Evolutionary conservation across 495 filamentous ascomycete genomes (phyloP), one percentile per base, ranked within the genome.

Genomic region (Astrocystis sublimbata): DNA sequence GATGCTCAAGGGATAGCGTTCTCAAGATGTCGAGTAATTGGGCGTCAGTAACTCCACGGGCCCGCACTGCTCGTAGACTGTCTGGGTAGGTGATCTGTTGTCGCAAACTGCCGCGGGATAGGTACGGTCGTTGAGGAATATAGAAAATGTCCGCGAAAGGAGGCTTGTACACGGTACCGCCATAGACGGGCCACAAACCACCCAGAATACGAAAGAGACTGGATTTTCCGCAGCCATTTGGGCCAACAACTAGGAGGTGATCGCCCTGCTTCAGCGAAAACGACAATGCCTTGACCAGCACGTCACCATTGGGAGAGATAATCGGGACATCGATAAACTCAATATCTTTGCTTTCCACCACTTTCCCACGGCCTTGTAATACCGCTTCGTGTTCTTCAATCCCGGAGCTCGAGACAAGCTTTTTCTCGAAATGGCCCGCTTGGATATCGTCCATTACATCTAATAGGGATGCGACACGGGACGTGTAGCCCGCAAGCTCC

Each of bases 31-130:
- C 80, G 50, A 87, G 76, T 0, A 98, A 84, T 67, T 97, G 92
- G 1, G 81, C 79, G 68, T 98, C 94, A 0, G 89, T 92, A 46
- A 93, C 81, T 47, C 90, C 89, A 72, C 92, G 93, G 65, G 85
- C 83, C 52, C 89, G 89, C 87, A 97, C 96, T 61, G 91, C 89
- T 60, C 89, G 86, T 5, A 93, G 70, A n/a, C 85, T 85, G 75
- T 98, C 93, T 0, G 94, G 94, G 75, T 98, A 98, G 61, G 92
- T 97, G 64, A 98, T 91, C 70, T 98, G 94, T 73, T 98, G 92
- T 40, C 94, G 87, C 23, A 98, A 85, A 1, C 88, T 90, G 17
- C 94, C 94, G 28, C 90, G 85, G 30, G 89, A 92, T 2, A 98
- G 83, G 70, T 98, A 98, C 0, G 94, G 94, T 1, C 94, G 87